Base-by-base conservation (phyloP, 768 basidiomycete genomes). In the Boletus pseudo-olivaceus region DNA sequence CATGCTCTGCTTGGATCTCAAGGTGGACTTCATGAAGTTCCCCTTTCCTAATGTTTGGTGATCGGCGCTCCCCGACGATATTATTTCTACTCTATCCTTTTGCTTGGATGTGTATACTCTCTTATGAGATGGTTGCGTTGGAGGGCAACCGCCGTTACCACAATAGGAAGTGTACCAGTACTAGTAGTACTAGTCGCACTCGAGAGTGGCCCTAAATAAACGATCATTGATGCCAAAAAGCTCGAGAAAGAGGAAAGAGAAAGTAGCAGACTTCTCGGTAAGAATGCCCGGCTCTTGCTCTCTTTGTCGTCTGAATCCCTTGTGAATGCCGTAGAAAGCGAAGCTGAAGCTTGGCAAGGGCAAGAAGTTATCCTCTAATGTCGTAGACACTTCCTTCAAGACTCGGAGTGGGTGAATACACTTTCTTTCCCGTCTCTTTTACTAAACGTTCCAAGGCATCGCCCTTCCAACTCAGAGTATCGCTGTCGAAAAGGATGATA, bases 331-430 rank as follows among this genome's bases (percentile, higher is more conserved):
- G 26, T 70, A 98, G 93, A 98, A 94, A 92, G 85, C 92, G 26
- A 98, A 90, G 71, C 79, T 97, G 35, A 99, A 97, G 72, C 88
- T 99, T 47, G 96, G 96, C 34, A 99, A 96, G 69, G 93, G 91
- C 41, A 98, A 95, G 71, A 82, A 88, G 62, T 67, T 76, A 10
- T 78, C 93, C 10, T 78, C 74, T 43, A 98, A 98, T 78, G 90
- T 83, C 6, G 82, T 98, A 60, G 92, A 98, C 72, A 98, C 96
- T 1, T 94, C 95, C 1, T 98, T 96, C 81, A 93, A 95, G 68
- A 85, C 93, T 32, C 84, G 92, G 55, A 92, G 96, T 97, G 65
- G 62, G 89, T 76, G 46, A 33, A 48, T 8, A 40, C 34, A 7
- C 7, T 15, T 27, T 53, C 11, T 30, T 19, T 33, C 15, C 19